Base-by-base conservation (phyloP, 208 protist genomes). In the Crithidia bombi region DNA sequence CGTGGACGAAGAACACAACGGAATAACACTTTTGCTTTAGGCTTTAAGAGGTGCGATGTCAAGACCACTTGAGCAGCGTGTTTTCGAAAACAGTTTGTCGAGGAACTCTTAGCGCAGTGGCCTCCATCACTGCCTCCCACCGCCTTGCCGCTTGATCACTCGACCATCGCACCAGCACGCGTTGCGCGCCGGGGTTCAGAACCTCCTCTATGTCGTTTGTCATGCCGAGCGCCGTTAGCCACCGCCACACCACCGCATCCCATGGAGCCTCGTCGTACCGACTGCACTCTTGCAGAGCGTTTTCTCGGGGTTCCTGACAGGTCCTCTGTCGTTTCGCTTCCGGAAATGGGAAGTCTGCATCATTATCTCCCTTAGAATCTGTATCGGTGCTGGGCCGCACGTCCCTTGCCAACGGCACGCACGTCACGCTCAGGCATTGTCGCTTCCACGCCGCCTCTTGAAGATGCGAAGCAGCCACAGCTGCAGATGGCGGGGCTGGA, bases 241-340 rank as follows among this genome's bases (percentile, higher is more conserved):
- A 75, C 5, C 55, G 70, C 70, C 70, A 75, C 36, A 75, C 70
- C 25, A 75, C 30, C 10, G 26, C 46, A 28, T 52, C 46, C 46
- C 59, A 55, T n/a, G n/a, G n/a, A n/a, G n/a, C n/a, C n/a, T n/a
- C n/a, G n/a, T n/a, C n/a, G n/a, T n/a, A n/a, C n/a, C n/a, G n/a
- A n/a, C n/a, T n/a, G n/a, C n/a, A n/a, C n/a, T n/a, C n/a, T n/a
- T n/a, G n/a, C n/a, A n/a, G 11, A 6, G 19, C 4, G 33, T 59
- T 32, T 44, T n/a, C n/a, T n/a, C n/a, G n/a, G n/a, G n/a, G n/a
- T n/a, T n/a, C n/a, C n/a, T n/a, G n/a, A n/a, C n/a, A n/a, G n/a
- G n/a, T n/a, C n/a, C n/a, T n/a, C n/a, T n/a, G n/a, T n/a, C n/a
- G n/a, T n/a, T n/a, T n/a, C n/a, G n/a, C n/a, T n/a, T n/a, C n/a